phyloP scores from a whole-genome alignment of 768 basidiomycete species.

The Lactifluus subvellereus region DNA sequence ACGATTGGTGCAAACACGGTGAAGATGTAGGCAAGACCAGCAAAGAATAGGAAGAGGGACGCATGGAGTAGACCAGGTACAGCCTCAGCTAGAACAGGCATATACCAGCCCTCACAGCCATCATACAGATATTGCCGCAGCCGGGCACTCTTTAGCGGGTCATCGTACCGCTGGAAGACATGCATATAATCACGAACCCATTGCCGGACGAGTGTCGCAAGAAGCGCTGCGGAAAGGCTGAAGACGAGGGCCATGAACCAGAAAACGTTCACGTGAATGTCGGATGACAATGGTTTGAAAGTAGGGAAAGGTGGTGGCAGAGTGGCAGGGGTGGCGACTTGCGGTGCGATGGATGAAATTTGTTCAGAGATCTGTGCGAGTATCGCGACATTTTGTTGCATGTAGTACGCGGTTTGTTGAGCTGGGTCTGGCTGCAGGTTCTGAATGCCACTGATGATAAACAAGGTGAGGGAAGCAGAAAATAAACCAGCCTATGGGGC shows the following conservation, averaged over 20 bases:
- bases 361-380: slow-evolving; percentile 11
- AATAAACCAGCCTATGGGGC: neutral
- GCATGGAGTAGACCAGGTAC: slow-evolving; percentile 45
- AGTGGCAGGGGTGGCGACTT: neutral
- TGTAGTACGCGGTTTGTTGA: neutral
- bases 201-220: slow-evolving; percentile 43
- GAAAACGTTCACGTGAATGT: slow-evolving; percentile 36
- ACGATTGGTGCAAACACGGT: slow-evolving; percentile 10
- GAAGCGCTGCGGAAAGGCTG: slow-evolving; percentile 39
- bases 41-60: slow-evolving; percentile 46
- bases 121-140: slow-evolving; percentile 35
- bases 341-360: slow-evolving; percentile 1
- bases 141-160: slow-evolving; percentile 32
- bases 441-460: slow-evolving; percentile 3
- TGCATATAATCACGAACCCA: slow-evolving; percentile 39
- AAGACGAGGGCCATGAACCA: slow-evolving; percentile 37
- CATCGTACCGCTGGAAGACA: slow-evolving; percentile 30
- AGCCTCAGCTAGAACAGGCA: slow-evolving; percentile 37
- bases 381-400: neutral
- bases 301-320: neutral
- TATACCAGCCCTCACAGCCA: slow-evolving; percentile 36
- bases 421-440: neutral
- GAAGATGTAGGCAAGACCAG: slow-evolving; percentile 26
- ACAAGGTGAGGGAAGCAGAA: neutral
- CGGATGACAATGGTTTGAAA: slow-evolving; percentile 27